Base-by-base conservation (phyloP, 495 filamentous ascomycete species). In the Lasiosphaeriaceae sp. region DNA sequence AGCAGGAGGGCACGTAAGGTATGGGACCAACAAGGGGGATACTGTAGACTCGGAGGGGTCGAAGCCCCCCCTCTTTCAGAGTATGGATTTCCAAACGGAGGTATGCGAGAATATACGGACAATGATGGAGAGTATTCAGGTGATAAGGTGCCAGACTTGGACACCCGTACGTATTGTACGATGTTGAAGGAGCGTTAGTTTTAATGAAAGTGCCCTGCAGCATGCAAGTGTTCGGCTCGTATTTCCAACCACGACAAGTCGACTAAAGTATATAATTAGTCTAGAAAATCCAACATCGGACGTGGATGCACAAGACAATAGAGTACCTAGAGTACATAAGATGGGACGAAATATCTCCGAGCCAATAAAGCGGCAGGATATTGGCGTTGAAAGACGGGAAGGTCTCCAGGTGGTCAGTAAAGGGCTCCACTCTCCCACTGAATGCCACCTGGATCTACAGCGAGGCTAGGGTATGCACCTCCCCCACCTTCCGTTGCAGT, bases 401-500 rank as follows among this genome's bases (percentile, higher is more conserved):
- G 26, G 9, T 31, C 4, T 9, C 26, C 26, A 4, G 9, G n/a
- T n/a, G n/a, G n/a, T n/a, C n/a, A n/a, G n/a, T n/a, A 31, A 31
- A 31, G 26, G 9, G 4, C 26, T 31, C 26, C 26, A 31, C 26
- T 31, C 4, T 3, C 4, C 26, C 26, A 31, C 26, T 31, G 26
- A 31, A 31, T 31, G 9, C 26, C 26, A 31, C 26, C 26, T 31
- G 26, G 26, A 31, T 3, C 26, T 31, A 31, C 26, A 31, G 39
- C 39, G 39, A 43, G 46, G 22, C 46, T 48, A 22, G 46, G 22
- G 19, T 11, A 43, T 41, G 45, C 22, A 29, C 22, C 24, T 55
- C 22, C 47, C 54, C 54, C 47, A 56, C 47, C 47, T 56, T 50
- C 54, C 47, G 46, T 20, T 12, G 29, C 46, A 56, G 22, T 31